Conservation (phyloP, 2,329 filamentous ascomycete genomes). For the Knufia fluminis region DNA sequence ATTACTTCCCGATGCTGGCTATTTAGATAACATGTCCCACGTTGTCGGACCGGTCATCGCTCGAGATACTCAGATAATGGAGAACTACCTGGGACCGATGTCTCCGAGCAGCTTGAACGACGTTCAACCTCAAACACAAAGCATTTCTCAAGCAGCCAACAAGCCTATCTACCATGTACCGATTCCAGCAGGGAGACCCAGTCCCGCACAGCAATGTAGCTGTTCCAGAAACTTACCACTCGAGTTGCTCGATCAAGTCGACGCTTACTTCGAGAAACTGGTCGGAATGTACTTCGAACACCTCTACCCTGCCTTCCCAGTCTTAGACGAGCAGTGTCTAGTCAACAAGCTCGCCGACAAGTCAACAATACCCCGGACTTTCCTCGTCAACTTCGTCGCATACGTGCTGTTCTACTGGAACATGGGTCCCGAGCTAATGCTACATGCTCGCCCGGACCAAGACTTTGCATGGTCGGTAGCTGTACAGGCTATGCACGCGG, state of each 20-base stretch:
- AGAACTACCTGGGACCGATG: constrained; percentile 46
- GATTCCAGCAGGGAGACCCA: constrained; percentile 25
- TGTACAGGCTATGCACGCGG: constrained; percentile 47
- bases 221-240: constrained; percentile 43
- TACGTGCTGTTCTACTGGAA: constrained; percentile 52
- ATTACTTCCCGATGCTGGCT: constrained; percentile 12
- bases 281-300: constrained; percentile 46
- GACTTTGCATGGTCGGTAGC: constrained; percentile 56
- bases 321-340: constrained; percentile 49
- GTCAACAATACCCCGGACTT: constrained; percentile 43
- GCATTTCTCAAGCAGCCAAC: constrained; percentile 24
- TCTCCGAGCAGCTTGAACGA: constrained; percentile 24
- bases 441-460: constrained; percentile 46
- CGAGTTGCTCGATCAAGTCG: constrained; percentile 50
- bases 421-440: constrained; percentile 35
- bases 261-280: constrained; percentile 44
- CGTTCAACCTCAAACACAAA: constrained; percentile 21
- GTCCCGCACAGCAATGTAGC: constrained; percentile 34
- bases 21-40: constrained; percentile 30
- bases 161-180: constrained; percentile 37
- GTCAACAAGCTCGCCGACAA: constrained; percentile 42
- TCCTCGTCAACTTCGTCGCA: constrained; percentile 50
- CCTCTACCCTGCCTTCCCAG: constrained; percentile 52
- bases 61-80: constrained; percentile 51
- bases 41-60: constrained; percentile 53